Evolutionary conservation across 2,329 filamentous ascomycete species (phyloP), one percentile per base, ranked within the genome.

Genomic region (Orbilia quercus): DNA sequence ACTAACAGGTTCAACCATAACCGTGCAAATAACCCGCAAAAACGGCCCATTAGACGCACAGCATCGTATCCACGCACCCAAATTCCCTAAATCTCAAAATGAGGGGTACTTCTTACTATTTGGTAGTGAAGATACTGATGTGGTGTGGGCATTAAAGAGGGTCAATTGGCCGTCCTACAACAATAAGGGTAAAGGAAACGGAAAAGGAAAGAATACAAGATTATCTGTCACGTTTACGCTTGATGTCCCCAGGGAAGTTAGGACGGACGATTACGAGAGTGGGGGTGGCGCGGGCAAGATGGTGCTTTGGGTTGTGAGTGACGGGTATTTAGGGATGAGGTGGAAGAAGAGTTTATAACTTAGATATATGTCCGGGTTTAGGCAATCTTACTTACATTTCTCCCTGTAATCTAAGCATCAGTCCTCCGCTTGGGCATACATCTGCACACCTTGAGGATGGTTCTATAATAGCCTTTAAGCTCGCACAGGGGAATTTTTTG

Each of bases 71-170:
- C 96, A 89, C 77, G 92, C 95, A 0, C 94, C 96, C 1, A 86
- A 87, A 20, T 98, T 96, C 82, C 94, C 94, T 0, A 99, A 99
- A 81, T 88, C 92, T 14, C 95, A 99, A 81, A 95, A 88, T 0
- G 95, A 99, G 79, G 93, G 93, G 0, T 98, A 89, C 86, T 98
- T 99, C 80, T 87, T 95, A 12, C 79, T 98, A 20, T 85, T 96
- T 0, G 89, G 88, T 5, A 88, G 90, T 77, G 78, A 86, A 1
- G 83, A 82, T 0, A 85, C 82, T 5, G 91, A 94, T 70, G 91
- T 97, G 76, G 85, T 98, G 40, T 81, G 96, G 2, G 94, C 90
- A 1, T 84, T 99, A 75, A 98, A 96, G 84, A 85, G 95, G 28
- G 86, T 95, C 0, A 89, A 88, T 1, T 98, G 95, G 93, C 79